Evolutionary conservation across 495 filamentous ascomycete genomes (phyloP).

Genomic region (Achaetomiella virescens): DNA sequence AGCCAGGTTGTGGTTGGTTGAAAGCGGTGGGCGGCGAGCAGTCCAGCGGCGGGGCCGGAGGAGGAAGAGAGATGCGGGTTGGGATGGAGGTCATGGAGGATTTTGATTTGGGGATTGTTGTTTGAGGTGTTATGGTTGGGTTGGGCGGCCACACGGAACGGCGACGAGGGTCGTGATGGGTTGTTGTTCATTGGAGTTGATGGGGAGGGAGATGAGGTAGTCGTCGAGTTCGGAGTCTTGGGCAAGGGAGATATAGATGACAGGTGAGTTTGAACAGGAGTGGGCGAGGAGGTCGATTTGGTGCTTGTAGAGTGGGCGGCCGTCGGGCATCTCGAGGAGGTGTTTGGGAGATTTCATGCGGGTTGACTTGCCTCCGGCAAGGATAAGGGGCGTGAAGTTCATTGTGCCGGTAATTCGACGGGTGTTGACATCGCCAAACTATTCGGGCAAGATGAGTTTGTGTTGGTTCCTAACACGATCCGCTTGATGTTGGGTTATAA

Average conservation of each 20-base stretch:
- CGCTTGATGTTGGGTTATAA: no score
- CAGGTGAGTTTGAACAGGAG: background rate
- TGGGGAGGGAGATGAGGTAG: background rate
- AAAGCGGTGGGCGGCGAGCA: background rate
- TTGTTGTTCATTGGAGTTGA: background rate
- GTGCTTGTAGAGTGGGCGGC: slow-evolving; percentile 1
- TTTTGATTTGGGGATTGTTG: background rate
- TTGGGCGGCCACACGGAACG: background rate
- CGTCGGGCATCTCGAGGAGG: background rate
- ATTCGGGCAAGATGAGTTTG: no score
- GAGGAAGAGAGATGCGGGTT: background rate
- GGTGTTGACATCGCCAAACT: background rate
- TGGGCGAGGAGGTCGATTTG: slow-evolving; percentile 1
- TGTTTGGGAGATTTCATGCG: background rate
- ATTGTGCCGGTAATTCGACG: background rate
- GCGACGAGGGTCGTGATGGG: background rate
- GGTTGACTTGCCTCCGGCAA: background rate
- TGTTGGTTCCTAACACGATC: no score
- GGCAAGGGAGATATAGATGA: slow-evolving; percentile 2
- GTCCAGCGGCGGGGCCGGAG: background rate
- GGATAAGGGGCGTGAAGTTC: background rate
- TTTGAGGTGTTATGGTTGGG: background rate
- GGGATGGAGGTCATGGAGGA: background rate
- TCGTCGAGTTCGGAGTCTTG: background rate
- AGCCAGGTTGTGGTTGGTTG: background rate